Conservation (phyloP, 2,329 filamentous ascomycete genomes). For the Dothideomycetes sp. region DNA sequence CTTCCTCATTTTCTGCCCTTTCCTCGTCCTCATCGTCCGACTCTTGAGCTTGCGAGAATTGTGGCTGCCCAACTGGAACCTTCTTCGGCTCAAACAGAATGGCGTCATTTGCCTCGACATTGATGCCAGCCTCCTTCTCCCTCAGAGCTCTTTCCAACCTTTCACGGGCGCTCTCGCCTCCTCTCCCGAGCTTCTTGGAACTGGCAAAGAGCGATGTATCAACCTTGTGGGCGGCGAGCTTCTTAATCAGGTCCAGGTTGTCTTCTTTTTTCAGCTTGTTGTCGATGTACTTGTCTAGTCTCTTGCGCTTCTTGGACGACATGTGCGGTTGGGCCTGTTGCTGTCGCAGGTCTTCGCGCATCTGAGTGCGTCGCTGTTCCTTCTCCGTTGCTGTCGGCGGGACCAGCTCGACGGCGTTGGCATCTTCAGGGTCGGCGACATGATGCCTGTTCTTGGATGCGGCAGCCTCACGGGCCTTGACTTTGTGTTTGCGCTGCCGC, state of each 20-base stretch:
- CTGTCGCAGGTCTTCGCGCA: constrained; percentile 44
- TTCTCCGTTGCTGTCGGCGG: constrained; percentile 41
- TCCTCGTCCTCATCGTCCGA: constrained; percentile 13
- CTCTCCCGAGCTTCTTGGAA: constrained; percentile 63
- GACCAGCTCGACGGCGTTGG: constrained; percentile 40
- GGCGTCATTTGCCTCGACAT: constrained; percentile 41
- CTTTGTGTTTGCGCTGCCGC: constrained; percentile 50
- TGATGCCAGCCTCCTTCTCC: constrained; percentile 53
- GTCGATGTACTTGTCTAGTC: constrained; percentile 64
- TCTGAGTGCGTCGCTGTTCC: constrained; percentile 38
- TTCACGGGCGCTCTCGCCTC: constrained; percentile 60
- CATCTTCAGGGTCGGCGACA: constrained; percentile 34
- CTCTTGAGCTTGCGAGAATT: constrained; percentile 7
- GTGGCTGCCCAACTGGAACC: constrained; percentile 1
- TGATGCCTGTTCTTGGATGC: constrained; percentile 21
- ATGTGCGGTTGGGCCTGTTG: constrained; percentile 45
- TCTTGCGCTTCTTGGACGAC: constrained; percentile 55
- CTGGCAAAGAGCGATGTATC: constrained; percentile 76
- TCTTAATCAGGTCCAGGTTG: constrained; percentile 70
- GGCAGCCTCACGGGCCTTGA: constrained; percentile 51
- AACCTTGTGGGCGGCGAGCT: constrained; percentile 65
- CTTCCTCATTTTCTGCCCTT: constrained; percentile 7
- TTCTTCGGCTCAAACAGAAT: constrained; percentile 40
- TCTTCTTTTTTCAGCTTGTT: constrained; percentile 93
- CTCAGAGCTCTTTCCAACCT: constrained; percentile 51